Evolutionary conservation across 352 stramenopile genomes (phyloP), one percentile per base, ranked within the genome.

Genomic region (Phytophthora rubi): DNA sequence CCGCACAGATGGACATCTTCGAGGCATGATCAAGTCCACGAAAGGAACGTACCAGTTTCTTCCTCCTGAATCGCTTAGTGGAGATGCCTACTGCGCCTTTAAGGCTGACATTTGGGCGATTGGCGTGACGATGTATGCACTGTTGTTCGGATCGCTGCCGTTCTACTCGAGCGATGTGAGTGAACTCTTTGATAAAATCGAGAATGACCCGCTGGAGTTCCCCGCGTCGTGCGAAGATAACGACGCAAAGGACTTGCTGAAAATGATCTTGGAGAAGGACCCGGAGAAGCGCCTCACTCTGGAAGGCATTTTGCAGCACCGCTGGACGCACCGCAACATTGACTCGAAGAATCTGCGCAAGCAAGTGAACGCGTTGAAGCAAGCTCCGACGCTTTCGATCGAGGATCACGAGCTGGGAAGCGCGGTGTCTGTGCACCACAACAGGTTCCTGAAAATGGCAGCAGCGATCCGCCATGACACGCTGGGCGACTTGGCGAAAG

Each of bases 51-150:
- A 92, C 55, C 82, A 91, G 70, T 94, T 94, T 33, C 53, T 94
- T 21, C 75, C 86, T 9, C 86, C 84, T 0, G 86, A 94, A 64
- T 83, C 84, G 5, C 71, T 94, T 23, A 88, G 64, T 48, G 85
- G 83, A 23, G 81, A 85, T 18, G 75, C 76, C 44, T 97, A 94
- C 55, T 83, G 83, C 53, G 92, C 90, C 1, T 95, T 88, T 57
- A 89, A 94, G 44, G 92, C 90, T 2, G 93, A 98, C 62, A 86
- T 98, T 39, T 98, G 94, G 93, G 88, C 87, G 23, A 92, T 97
- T 39, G 94, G 94, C 9, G 90, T 98, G 26, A 96, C 97, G 6
- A 77, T 98, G 49, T 98, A 97, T 61, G 92, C 91, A 5, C 70
- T 98, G 8, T 76, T 97, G 7, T 93, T 92, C 33, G 92, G 93